A percentile compares a stretch with the other conserved stretches of the same genome.
These are phyloP conservation scores for Neonectria faginata DNA, from an alignment of 2,329 filamentous ascomycete genomes.

Conservation along the genomic window DNA sequence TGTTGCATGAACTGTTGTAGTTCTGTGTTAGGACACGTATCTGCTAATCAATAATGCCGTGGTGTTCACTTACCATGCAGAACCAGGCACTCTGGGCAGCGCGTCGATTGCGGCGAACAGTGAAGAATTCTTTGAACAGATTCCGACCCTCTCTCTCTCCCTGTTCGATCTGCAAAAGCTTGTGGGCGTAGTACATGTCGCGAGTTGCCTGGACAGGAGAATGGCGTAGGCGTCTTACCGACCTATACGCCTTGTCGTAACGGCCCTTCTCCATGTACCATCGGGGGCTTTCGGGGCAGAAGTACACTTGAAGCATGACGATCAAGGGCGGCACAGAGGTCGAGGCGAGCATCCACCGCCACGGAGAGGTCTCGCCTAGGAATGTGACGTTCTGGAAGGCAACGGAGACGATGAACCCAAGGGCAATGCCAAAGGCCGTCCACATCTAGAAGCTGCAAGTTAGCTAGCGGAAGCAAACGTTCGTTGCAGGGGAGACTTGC, in stretches of 20 bases:
- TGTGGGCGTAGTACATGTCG: slow-evolving; percentile 72
- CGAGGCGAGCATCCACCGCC: slow-evolving; percentile 73
- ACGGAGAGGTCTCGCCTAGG: slow-evolving; percentile 62
- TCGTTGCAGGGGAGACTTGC: background rate
- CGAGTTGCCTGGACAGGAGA: slow-evolving; percentile 69
- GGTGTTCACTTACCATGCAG: background rate
- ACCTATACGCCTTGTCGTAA: slow-evolving; percentile 66
- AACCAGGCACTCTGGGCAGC: slow-evolving; percentile 60
- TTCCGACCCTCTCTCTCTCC: slow-evolving; percentile 57
- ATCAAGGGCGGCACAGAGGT: slow-evolving; percentile 71
- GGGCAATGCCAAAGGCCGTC: background rate
- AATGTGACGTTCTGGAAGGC: background rate
- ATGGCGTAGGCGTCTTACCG: slow-evolving; percentile 68
- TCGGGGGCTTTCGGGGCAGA: slow-evolving; percentile 73
- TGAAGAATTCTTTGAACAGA: slow-evolving; percentile 66
- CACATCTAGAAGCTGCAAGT: background rate
- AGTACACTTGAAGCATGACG: slow-evolving; percentile 58
- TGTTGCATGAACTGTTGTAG: background rate
- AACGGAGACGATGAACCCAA: slow-evolving; percentile 40
- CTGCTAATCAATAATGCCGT: background rate
- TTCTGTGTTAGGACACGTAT: background rate
- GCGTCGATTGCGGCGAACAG: slow-evolving; percentile 66
- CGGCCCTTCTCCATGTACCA: slow-evolving; percentile 74
- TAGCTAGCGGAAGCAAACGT: background rate
- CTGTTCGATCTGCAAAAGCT: slow-evolving; percentile 49